Evolutionary conservation across 352 stramenopile species (phyloP).

Genomic region (Phytophthora pinifolia): DNA sequence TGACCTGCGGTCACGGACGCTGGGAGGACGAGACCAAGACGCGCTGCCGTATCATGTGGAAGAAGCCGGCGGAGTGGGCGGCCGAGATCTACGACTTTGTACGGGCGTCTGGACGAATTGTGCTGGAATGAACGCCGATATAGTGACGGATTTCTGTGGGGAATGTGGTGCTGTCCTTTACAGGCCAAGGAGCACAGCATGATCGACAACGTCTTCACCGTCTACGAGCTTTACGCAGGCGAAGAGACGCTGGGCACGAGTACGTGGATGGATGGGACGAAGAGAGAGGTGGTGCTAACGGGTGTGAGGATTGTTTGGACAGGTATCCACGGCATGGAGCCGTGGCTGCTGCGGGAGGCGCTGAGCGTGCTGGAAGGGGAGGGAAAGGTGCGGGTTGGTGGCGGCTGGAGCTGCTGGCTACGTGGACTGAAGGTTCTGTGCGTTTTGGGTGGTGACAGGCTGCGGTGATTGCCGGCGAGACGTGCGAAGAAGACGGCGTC

Average conservation of each 20-base stretch:
- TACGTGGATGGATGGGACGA: constrained; percentile 24
- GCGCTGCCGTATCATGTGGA: constrained; percentile 86
- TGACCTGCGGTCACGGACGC: constrained; percentile 68
- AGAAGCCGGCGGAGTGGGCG: constrained; percentile 79
- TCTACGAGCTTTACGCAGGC: constrained; percentile 85
- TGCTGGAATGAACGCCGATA: constrained; percentile 15
- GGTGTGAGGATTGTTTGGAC: constrained; percentile 1
- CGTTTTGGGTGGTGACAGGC: constrained; percentile 32
- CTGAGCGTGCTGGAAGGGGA: constrained; percentile 74
- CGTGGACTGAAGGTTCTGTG: neutral
- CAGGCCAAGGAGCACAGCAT: constrained; percentile 74
- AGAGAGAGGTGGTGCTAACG: neutral
- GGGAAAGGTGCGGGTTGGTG: constrained; percentile 48
- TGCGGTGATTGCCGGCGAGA: constrained; percentile 77
- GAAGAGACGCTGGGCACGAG: constrained; percentile 80
- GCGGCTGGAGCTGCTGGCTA: neutral
- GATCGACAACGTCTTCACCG: constrained; percentile 82
- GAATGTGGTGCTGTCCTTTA: constrained; percentile 21
- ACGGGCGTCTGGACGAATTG: constrained; percentile 12
- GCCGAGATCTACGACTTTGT: constrained; percentile 88
- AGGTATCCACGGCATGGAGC: constrained; percentile 85
- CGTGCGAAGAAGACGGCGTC: constrained; percentile 83
- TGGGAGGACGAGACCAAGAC: constrained; percentile 85
- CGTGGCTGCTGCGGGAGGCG: constrained; percentile 78
- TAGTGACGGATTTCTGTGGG: neutral